Percentiles rank a stretch among this genome's conserved stretches.
Conservation (phyloP, 1,284 basidiomycete genomes). For the Meira miltonrushii region DNA sequence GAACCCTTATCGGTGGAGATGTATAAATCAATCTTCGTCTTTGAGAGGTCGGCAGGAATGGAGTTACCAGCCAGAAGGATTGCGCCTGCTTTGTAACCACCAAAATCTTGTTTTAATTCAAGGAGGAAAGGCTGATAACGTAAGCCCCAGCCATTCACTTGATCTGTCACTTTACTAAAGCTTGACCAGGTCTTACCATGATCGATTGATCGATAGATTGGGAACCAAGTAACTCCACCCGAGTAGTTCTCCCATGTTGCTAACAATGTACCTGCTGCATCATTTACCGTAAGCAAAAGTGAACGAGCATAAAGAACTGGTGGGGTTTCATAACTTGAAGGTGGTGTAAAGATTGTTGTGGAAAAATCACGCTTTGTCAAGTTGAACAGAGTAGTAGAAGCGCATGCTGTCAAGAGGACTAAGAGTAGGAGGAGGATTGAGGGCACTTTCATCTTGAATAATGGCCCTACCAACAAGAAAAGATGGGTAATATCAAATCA, state of each 20-base stretch:
- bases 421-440: too few species aligned
- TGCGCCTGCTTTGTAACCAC: slow-evolving; percentile 42
- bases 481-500: too few species aligned
- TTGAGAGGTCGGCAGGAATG: slow-evolving; percentile 34
- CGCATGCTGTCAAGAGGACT: too few species aligned
- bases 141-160: slow-evolving; percentile 48
- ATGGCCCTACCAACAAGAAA: too few species aligned
- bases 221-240: slow-evolving; percentile 17
- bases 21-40: slow-evolving; percentile 53
- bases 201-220: slow-evolving; percentile 25
- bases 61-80: slow-evolving; percentile 46
- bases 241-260: slow-evolving; percentile 25
- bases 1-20: slow-evolving; percentile 48
- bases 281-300: slow-evolving; percentile 16
- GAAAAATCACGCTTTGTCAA: too few species aligned
- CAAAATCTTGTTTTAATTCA: slow-evolving; percentile 41
- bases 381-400: too few species aligned
- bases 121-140: slow-evolving; percentile 52
- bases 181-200: slow-evolving; percentile 22
- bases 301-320: slow-evolving; percentile 18
- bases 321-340: too few species aligned
- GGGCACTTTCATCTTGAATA: too few species aligned
- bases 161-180: slow-evolving; percentile 18
- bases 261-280: slow-evolving; percentile 10
- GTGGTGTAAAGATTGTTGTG: too few species aligned